Evolutionary conservation across 495 filamentous ascomycete genomes (phyloP).

Genomic region (Acidiella bohemica): DNA sequence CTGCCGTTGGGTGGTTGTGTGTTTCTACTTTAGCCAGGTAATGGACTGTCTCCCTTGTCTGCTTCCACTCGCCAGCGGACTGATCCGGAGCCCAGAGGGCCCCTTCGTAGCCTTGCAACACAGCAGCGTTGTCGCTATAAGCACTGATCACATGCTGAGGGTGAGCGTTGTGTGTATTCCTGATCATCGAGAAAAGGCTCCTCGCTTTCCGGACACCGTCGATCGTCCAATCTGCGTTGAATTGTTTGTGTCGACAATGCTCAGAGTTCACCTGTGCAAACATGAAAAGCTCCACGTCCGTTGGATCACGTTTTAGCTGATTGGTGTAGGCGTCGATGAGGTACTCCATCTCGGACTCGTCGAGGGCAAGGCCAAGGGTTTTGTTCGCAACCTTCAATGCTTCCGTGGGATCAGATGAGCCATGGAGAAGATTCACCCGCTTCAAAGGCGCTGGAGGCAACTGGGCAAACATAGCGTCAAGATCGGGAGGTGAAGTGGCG

Average conservation of each 20-base stretch:
- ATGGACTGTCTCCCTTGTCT: conserved; percentile 77
- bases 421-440: conserved; percentile 54
- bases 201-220: conserved; percentile 66
- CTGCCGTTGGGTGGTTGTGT: conserved; percentile 93
- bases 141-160: conserved; percentile 76
- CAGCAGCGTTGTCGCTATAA: conserved; percentile 95
- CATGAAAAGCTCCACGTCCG: conserved; percentile 96
- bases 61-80: conserved; percentile 71
- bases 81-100: conserved; percentile 77
- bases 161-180: conserved; percentile 72
- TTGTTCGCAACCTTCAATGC: conserved; percentile 72
- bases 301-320: conserved; percentile 55
- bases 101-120: conserved; percentile 61
- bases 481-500: conserved; percentile 47
- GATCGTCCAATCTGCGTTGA: conserved; percentile 97
- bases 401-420: conserved; percentile 47
- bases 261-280: conserved; percentile 93
- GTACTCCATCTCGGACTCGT: conserved; percentile 85
- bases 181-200: conserved; percentile 87
- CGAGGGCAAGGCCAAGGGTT: conserved; percentile 68
- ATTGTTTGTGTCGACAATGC: conserved; percentile 67
- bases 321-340: conserved; percentile 69
- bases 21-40: conserved; percentile 93
- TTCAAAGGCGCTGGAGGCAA: conserved; percentile 55
- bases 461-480: conserved; percentile 66